phyloP scores from a whole-genome alignment of 1,139 yeast species.

The Arxiozyma slooffiae region DNA sequence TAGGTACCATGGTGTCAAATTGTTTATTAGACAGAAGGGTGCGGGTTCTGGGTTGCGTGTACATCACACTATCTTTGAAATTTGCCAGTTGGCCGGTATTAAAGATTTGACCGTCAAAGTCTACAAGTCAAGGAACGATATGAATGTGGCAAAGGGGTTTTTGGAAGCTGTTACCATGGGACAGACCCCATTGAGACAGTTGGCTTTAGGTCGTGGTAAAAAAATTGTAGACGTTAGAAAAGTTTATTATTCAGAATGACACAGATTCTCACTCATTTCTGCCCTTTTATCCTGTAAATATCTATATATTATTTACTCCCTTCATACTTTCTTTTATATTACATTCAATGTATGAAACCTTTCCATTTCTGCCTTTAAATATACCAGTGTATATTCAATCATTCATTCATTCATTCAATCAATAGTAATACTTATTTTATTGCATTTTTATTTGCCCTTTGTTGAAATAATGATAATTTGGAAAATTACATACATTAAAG shows the following conservation, averaged over 20 bases:
- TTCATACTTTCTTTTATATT: too few relatives aligned
- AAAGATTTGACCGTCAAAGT: constrained; percentile 88
- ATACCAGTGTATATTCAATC: too few relatives aligned
- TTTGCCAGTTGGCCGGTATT: constrained; percentile 91
- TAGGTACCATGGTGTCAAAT: constrained; percentile 79
- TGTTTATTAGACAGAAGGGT: constrained; percentile 78
- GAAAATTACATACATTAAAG: too few relatives aligned
- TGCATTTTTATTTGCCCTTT: too few relatives aligned
- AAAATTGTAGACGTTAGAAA: constrained; percentile 87
- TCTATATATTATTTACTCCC: too few relatives aligned
- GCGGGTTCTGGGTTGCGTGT: constrained; percentile 93
- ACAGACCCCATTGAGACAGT: constrained; percentile 75
- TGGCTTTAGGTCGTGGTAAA: constrained; percentile 90
- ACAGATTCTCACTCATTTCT: background rate
- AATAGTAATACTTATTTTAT: too few relatives aligned
- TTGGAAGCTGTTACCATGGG: constrained; percentile 69
- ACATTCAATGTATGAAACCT: too few relatives aligned
- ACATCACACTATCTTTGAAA: constrained; percentile 81
- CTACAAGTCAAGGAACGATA: constrained; percentile 83
- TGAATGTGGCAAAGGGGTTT: constrained; percentile 89
- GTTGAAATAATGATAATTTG: too few relatives aligned
- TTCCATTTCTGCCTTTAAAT: too few relatives aligned
- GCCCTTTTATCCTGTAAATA: background rate
- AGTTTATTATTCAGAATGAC: constrained; percentile 55
- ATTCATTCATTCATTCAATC: too few relatives aligned